phyloP scores from a whole-genome alignment of 2,329 filamentous ascomycete species.

The Claviceps sp. region DNA sequence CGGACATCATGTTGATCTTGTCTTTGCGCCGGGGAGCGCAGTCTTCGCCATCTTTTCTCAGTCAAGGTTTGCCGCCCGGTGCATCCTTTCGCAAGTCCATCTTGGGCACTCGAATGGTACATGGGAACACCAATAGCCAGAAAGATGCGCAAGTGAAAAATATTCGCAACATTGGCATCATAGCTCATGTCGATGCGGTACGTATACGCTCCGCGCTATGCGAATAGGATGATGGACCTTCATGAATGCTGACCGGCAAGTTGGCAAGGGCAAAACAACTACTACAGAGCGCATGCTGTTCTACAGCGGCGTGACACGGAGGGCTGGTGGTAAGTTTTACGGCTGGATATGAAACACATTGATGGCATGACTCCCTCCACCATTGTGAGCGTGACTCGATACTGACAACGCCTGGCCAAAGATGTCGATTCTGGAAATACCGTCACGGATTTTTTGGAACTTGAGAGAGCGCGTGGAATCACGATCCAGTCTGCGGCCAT shows the following conservation, averaged over 20 bases:
- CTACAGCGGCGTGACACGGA: conserved; percentile 77
- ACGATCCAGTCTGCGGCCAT: conserved; percentile 97
- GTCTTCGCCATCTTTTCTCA: not conserved
- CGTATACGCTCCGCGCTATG: conserved; percentile 11
- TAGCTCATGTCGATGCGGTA: conserved; percentile 91
- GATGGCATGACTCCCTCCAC: not conserved
- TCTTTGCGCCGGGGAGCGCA: conserved; percentile 5
- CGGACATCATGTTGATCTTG: conserved; percentile 8
- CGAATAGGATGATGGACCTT: not conserved
- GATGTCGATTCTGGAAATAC: conserved; percentile 96
- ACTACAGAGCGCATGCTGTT: conserved; percentile 99
- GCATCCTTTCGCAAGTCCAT: not conserved
- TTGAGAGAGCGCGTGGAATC: conserved; percentile 83
- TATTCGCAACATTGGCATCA: conserved; percentile 93
- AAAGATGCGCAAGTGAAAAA: conserved; percentile 24
- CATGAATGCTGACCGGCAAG: conserved; percentile 3
- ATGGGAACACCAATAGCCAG: conserved; percentile 7
- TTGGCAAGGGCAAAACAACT: conserved; percentile 70
- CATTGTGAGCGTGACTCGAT: not conserved
- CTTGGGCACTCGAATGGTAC: not conserved
- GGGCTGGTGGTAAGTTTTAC: conserved; percentile 53
- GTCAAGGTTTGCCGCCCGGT: not conserved
- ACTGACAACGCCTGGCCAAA: conserved; percentile 12
- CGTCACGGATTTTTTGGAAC: conserved; percentile 89
- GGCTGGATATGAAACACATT: not conserved